Conservation (phyloP, 1,139 yeast genomes). For the Debaryomycetaceae sp. region DNA sequence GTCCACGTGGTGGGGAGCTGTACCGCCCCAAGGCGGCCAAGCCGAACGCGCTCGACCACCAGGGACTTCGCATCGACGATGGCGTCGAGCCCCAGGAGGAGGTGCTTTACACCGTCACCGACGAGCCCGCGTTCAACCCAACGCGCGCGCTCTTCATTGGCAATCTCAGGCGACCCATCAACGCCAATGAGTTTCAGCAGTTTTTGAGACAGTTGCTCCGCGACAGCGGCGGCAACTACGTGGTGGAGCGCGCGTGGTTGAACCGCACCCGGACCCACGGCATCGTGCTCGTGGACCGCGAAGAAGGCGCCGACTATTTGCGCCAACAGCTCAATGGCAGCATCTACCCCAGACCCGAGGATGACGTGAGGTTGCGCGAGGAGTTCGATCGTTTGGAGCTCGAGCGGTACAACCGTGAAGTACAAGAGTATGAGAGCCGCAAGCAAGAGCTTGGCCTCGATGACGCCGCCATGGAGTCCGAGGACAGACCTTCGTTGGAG, state of each 20-base stretch:
- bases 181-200: conserved; percentile 34
- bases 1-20: no score
- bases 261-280: conserved; percentile 39
- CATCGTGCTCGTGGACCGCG: conserved; percentile 34
- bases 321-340: conserved; percentile 30
- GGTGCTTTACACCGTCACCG: conserved; percentile 27
- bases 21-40: conserved; percentile 1
- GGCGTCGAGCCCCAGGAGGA: conserved; percentile 24
- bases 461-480: no score
- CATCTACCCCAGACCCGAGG: conserved; percentile 26
- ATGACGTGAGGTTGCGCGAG: conserved; percentile 17
- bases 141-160: conserved; percentile 44
- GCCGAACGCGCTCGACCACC: conserved; percentile 15
- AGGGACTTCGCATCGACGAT: conserved; percentile 20
- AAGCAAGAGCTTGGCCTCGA: conserved; percentile 8
- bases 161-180: conserved; percentile 36
- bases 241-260: conserved; percentile 43
- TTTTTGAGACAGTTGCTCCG: conserved; percentile 21
- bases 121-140: conserved; percentile 27
- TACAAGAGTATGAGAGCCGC: conserved; percentile 14
- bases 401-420: conserved; percentile 20
- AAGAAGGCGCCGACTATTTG: conserved; percentile 35
- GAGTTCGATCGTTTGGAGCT: conserved; percentile 21
- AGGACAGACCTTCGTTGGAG: no score
- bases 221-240: conserved; percentile 18